Base-by-base conservation (phyloP, 148 eudicot genomes). In the Cornus kousa region DNA sequence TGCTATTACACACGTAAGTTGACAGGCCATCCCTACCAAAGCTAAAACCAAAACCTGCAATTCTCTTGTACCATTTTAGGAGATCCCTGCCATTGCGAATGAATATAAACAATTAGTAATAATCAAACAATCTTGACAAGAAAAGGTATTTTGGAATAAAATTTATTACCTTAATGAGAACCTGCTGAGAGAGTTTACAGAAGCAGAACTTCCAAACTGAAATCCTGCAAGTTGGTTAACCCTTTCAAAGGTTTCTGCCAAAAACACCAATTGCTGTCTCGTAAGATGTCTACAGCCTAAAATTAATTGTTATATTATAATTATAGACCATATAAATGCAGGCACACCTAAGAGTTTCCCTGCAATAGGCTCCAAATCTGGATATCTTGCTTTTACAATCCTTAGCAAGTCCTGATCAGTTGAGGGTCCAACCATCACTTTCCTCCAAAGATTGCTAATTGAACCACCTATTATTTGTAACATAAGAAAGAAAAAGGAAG, bases 51-150 rank as follows among this genome's bases (percentile, higher is more conserved):
- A 89, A 80, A 76, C 88, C 91, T 35, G 87, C 78, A 77, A 96
- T 83, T 87, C 99, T 90, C 87, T 88, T 94, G 89, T 98, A 92
- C 90, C 92, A 94, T 82, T 94, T 96, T 39, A 96, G 74, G 13
- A 96, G 90, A 89, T 96, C 98, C 88, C 99, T 95, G 83, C 65
- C 48, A 76, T 71, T 70, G 80, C 55, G 67, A 13, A 66, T 4
- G 19, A 67, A 62, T 35, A 67, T 20, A 40, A 48, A 43, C 28
- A 83, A 65, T 28, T 39, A 55, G 60, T 31, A 33, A 9, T 19
- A 72, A 33, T 50, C 22, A 31, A 32, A 23, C 48, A 55, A 22
- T 2, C 33, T 28, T 57, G 14, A 24, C 37, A 69, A 2, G 28
- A 70, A 60, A 19, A 53, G 67, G 67, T 6, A 16, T 60, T 33